Evolutionary conservation across 176 grass and related monocot genomes (phyloP), one percentile per base, ranked within the genome.

Genomic region (Avena atlantica): DNA sequence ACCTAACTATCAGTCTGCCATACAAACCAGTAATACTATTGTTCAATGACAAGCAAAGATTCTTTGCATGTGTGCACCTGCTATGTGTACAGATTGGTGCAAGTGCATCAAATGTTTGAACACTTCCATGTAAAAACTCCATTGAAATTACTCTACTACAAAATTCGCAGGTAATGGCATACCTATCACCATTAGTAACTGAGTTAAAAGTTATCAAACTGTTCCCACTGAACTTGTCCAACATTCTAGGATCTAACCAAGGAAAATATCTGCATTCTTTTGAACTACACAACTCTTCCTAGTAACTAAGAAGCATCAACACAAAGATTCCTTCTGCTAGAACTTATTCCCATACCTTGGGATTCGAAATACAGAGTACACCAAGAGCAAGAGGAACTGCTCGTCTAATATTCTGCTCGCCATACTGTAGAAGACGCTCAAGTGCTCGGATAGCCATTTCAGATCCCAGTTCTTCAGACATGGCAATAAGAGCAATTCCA

Each of bases 351-450:
- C 61, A 1, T 94, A 94, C 97, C 92, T 99, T 99, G 37, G 97
- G 97, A 74, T 99, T 96, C 44, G 97, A 99, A 76, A 99, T 99
- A 67, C 97, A 99, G 44, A 96, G 97, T 55, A 99, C 50, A 56
- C 97, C 94, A 74, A 99, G 97, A 70, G 94, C 92, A 21, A 99
- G 90, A 89, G 97, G 97, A 63, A 99, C 94, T 37, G 97, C 97
- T 53, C 97, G 88, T 87, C 94, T 94, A 83, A 99, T 99, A 88
- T 99, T 99, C 90, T 99, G 97, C 81, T 99, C 94, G 1, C 97
- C 97, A 75, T 99, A 99, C 80, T 99, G 94, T 56, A 99, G 68
- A 47, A 99, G 90, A 37, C 89, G 97, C 75, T 99, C 97, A 81
- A 99, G 90, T 44, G 94, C 93, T 25, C 97, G 85, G 42, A 99